Percentiles rank a stretch among this genome's conserved stretches.
Conservation (phyloP, 2,329 filamentous ascomycete species). For the Colletotrichum aenigma region DNA sequence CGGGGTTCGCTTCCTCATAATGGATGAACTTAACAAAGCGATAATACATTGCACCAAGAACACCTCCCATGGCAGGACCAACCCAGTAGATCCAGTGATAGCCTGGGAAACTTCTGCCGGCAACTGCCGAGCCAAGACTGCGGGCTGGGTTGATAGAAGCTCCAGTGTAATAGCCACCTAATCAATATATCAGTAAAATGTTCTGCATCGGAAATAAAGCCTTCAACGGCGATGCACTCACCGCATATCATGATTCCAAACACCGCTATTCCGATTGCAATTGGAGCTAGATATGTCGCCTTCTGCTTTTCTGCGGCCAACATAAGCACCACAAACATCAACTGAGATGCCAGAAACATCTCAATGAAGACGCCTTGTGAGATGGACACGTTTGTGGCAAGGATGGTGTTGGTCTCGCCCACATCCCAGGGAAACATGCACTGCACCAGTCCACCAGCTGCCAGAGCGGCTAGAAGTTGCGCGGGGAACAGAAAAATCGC, state of each 20-base stretch:
- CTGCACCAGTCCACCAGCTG: slow-evolving; percentile 60
- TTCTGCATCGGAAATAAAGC: neutral
- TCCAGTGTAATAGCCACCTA: slow-evolving; percentile 49
- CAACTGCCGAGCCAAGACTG: slow-evolving; percentile 52
- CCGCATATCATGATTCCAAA: slow-evolving; percentile 46
- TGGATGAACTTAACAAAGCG: slow-evolving; percentile 18
- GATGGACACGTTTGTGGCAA: slow-evolving; percentile 28
- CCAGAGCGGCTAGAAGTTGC: slow-evolving; percentile 63
- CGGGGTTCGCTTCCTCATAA: slow-evolving; percentile 21
- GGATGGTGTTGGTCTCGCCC: slow-evolving; percentile 42
- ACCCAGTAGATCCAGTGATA: slow-evolving; percentile 57
- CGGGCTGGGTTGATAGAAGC: slow-evolving; percentile 56
- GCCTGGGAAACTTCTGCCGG: slow-evolving; percentile 41
- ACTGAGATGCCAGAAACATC: slow-evolving; percentile 67
- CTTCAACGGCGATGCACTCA: slow-evolving; percentile 42
- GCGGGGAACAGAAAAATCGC: slow-evolving; percentile 55
- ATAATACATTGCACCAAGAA: slow-evolving; percentile 14
- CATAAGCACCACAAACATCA: slow-evolving; percentile 71
- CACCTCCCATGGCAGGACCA: slow-evolving; percentile 20
- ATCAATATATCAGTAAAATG: neutral
- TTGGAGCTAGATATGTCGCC: slow-evolving; percentile 71
- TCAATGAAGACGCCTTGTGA: slow-evolving; percentile 69
- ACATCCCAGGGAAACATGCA: slow-evolving; percentile 61
- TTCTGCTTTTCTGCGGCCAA: slow-evolving; percentile 76
- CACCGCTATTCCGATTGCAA: slow-evolving; percentile 73